Percentiles rank a stretch among this genome's conserved stretches.
phyloP scores from a whole-genome alignment of 2,329 filamentous ascomycete species.

The Fusarium sp. region DNA sequence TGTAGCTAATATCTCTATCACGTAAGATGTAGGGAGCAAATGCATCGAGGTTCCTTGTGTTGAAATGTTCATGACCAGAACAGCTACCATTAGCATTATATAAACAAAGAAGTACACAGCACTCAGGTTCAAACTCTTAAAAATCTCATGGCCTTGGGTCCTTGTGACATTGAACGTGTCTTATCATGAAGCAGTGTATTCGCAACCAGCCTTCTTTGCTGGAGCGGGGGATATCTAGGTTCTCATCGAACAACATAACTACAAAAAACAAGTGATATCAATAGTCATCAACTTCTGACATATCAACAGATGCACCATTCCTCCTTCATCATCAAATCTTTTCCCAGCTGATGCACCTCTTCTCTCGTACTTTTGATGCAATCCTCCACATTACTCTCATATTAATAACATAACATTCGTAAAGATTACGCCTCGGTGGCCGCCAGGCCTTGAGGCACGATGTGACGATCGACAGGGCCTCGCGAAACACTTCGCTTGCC shows the following conservation, averaged over 20 bases:
- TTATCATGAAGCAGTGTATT: slow-evolving; percentile 11
- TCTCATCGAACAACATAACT: slow-evolving; percentile 27
- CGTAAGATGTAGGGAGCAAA: too few relatives aligned
- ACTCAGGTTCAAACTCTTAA: too few relatives aligned
- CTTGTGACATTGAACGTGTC: not conserved
- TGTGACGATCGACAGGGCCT: slow-evolving; percentile 28
- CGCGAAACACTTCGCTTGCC: slow-evolving; percentile 43
- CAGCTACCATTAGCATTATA: too few relatives aligned
- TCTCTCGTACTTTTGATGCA: slow-evolving; percentile 6
- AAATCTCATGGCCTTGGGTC: too few relatives aligned
- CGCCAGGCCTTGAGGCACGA: slow-evolving; percentile 44
- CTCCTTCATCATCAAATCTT: not conserved
- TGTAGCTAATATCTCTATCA: too few relatives aligned
- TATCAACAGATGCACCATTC: slow-evolving; percentile 6
- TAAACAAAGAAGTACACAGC: too few relatives aligned
- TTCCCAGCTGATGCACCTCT: slow-evolving; percentile 4
- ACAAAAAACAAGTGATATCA: slow-evolving; percentile 30
- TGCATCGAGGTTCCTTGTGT: too few relatives aligned
- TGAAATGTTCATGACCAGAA: too few relatives aligned
- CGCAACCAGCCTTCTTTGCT: not conserved
- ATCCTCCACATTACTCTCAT: not conserved
- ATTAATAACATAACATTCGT: slow-evolving; percentile 1
- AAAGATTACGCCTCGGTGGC: slow-evolving; percentile 41
- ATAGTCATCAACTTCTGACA: slow-evolving; percentile 13
- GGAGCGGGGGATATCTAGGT: slow-evolving; percentile 38